Evolutionary conservation across 2,329 filamentous ascomycete species (phyloP), one percentile per base, ranked within the genome.

Genomic region (Trichoderma lentiforme): DNA sequence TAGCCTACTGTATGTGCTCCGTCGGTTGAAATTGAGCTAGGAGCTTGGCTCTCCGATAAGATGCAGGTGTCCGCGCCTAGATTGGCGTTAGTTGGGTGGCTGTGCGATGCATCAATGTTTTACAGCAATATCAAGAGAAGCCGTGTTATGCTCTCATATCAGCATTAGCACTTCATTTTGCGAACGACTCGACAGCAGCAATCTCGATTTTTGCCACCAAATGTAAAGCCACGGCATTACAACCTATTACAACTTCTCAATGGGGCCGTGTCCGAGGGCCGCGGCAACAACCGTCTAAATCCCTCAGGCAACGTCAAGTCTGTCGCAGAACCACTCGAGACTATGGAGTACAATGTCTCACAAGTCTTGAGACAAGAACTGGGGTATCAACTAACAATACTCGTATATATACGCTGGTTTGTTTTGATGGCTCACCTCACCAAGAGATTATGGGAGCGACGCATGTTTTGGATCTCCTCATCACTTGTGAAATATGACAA

Each of bases 41-140:
- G 18, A 60, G 61, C 70, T 71, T 67, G 70, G 63, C 56, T 58
- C 28, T 65, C 62, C 51, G 69, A 71, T 71, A 71, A 71, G 69
- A 47, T 51, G 62, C 61, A 58, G 69, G 62, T 65, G 51, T 65
- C 69, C 56, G 65, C n/a, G 53, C 56, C n/a, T 47, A 47, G 61
- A 64, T 30, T 21, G 24, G 26, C 18, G 9, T 30, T 47, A 18
- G 53, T 26, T 47, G 24, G 11, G 65, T 68, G 65, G 53, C 56
- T 60, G 65, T 60, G 56, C 65, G 26, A 60, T 8, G 18, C 26
- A 32, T 43, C 39, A 43, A 43, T 28, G 26, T 60, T 15, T 39
- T 58, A 47, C 21, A 5, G 4, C n/a, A 43, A 43, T 26, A 3
- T 39, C n/a, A 4, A 21, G 21, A 26, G 4, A n/a, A 18, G 11